Evolutionary conservation across 2,329 filamentous ascomycete species (phyloP).

Genomic region (Neonectria neomacrospora): DNA sequence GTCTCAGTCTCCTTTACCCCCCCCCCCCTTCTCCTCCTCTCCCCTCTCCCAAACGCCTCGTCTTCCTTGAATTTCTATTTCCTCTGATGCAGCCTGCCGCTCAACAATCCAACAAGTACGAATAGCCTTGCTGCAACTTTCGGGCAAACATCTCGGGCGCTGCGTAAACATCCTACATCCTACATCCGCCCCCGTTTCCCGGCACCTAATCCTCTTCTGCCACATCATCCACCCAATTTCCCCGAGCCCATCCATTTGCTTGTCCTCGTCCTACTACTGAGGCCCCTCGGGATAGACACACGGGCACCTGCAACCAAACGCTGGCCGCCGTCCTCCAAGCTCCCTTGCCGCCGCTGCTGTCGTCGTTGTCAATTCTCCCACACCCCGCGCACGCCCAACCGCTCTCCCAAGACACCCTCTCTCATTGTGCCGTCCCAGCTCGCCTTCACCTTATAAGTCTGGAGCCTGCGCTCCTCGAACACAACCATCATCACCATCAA

Average conservation of each 20-base stretch:
- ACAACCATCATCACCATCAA: slow-evolving; percentile 15
- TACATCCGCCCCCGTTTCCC: slow-evolving; percentile 28
- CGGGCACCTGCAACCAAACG: slow-evolving; percentile 29
- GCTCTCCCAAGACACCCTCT: slow-evolving; percentile 27
- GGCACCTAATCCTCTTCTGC: slow-evolving; percentile 44
- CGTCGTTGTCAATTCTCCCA: slow-evolving; percentile 25
- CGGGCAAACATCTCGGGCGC: slow-evolving; percentile 31
- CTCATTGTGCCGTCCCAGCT: slow-evolving; percentile 21
- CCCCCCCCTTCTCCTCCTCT: slow-evolving; percentile 3
- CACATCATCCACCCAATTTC: slow-evolving; percentile 43
- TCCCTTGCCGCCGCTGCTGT: slow-evolving; percentile 12
- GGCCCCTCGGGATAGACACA: slow-evolving; percentile 35
- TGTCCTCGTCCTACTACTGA: slow-evolving; percentile 38
- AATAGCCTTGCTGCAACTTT: slow-evolving; percentile 30
- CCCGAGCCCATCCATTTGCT: slow-evolving; percentile 32
- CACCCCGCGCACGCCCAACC: slow-evolving; percentile 33
- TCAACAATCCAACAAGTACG: slow-evolving; percentile 13
- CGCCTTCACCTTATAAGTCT: slow-evolving; percentile 36
- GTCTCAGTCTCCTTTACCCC: slow-evolving; percentile 19
- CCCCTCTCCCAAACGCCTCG: slow-evolving; percentile 18
- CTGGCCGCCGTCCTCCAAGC: slow-evolving; percentile 26
- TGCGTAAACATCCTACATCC: slow-evolving; percentile 33
- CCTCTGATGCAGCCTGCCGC: slow-evolving; percentile 24
- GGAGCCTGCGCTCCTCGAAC: slow-evolving; percentile 19
- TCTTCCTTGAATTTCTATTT: slow-evolving; percentile 16